These are phyloP conservation scores for Leccinellum rugosiceps DNA, from an alignment of 768 basidiomycete genomes.

Conservation along the genomic window DNA sequence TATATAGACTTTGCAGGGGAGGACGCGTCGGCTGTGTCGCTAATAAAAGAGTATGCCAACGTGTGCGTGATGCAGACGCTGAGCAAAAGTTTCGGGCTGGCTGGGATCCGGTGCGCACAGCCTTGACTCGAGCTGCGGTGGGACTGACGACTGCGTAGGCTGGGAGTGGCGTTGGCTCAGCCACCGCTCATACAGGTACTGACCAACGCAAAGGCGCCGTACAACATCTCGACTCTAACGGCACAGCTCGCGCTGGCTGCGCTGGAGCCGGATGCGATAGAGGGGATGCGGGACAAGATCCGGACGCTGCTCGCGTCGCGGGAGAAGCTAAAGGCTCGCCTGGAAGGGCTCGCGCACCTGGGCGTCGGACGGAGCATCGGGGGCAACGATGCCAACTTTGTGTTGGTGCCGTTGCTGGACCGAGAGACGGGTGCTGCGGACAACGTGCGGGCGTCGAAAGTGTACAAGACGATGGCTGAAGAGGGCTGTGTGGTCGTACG, in stretches of 20 bases:
- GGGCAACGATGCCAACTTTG: conserved; percentile 85
- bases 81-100: conserved; percentile 94
- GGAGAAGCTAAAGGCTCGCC: conserved; percentile 43
- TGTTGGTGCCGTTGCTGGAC: neutral
- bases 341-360: conserved; percentile 45
- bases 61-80: conserved; percentile 94
- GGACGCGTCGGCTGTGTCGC: conserved; percentile 57
- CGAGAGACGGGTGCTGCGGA: conserved; percentile 42
- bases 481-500: conserved; percentile 85
- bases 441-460: conserved; percentile 53
- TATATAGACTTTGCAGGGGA: conserved; percentile 89
- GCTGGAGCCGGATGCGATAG: conserved; percentile 61
- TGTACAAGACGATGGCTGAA: conserved; percentile 86
- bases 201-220: conserved; percentile 95
- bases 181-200: conserved; percentile 89
- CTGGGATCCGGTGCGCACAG: conserved; percentile 78
- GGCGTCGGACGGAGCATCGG: conserved; percentile 73
- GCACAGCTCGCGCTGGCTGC: conserved; percentile 80
- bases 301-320: conserved; percentile 59
- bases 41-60: conserved; percentile 82
- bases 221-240: conserved; percentile 91
- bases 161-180: conserved; percentile 88
- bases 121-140: neutral
- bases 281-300: conserved; percentile 64
- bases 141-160: conserved; percentile 38